These are phyloP conservation scores for Nitzschia putrida DNA, from an alignment of 108 stramenopile species.

Conservation along the genomic window DNA sequence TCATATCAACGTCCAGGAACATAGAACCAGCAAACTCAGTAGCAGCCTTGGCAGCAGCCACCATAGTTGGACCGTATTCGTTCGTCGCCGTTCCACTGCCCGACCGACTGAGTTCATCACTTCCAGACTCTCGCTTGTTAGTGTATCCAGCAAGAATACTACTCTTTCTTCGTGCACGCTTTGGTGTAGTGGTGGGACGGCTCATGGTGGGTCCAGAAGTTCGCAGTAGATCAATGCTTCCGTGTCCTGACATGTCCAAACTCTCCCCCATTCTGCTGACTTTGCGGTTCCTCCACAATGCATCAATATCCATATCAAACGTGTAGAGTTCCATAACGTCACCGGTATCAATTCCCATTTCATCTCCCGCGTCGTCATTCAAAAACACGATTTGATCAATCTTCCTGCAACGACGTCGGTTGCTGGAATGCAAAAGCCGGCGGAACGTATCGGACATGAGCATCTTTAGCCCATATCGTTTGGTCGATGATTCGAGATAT, in stretches of 20 bases:
- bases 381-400: conserved; percentile 71
- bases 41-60: conserved; percentile 5
- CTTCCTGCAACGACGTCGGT: conserved; percentile 71
- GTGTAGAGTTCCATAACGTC: conserved; percentile 75
- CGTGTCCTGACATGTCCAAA: background rate
- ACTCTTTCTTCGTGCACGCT: conserved; percentile 13
- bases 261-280: background rate
- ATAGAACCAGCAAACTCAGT: conserved; percentile 17
- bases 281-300: conserved; percentile 50
- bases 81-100: background rate
- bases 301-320: conserved; percentile 81
- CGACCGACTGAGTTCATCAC: conserved; percentile 13
- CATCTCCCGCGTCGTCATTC: conserved; percentile 60
- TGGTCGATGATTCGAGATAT: conserved; percentile 88
- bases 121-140: conserved; percentile 3
- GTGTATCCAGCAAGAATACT: background rate
- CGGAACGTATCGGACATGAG: conserved; percentile 89
- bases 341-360: conserved; percentile 29
- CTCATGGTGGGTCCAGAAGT: background rate
- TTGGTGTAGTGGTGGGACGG: background rate
- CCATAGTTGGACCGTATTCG: background rate
- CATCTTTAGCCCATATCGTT: conserved; percentile 80
- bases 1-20: conserved; percentile 15
- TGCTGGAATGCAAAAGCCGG: conserved; percentile 61
- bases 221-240: background rate